These are phyloP conservation scores for Ceratocystis lukuohia DNA, from an alignment of 2,329 filamentous ascomycete genomes.

Conservation along the genomic window DNA sequence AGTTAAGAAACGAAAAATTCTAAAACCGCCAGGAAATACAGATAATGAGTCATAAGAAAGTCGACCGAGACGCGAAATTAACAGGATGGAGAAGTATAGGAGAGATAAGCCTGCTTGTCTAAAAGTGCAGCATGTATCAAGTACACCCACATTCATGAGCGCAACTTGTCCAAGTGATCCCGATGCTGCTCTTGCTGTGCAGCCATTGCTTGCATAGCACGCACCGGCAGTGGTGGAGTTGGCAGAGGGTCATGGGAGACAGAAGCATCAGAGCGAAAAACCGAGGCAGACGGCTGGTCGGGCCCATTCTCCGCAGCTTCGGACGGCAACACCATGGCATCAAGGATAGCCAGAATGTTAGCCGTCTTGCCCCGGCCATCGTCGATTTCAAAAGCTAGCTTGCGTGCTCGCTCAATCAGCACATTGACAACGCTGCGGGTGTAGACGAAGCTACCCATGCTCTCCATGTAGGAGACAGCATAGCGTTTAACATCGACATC, in stretches of 20 bases:
- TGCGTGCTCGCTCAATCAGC: slow-evolving; percentile 49
- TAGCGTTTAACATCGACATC: slow-evolving; percentile 85
- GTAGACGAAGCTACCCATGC: slow-evolving; percentile 80
- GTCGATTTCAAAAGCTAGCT: slow-evolving; percentile 52
- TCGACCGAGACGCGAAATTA: neutral
- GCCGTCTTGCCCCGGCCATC: slow-evolving; percentile 41
- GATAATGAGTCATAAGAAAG: neutral
- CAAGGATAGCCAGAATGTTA: slow-evolving; percentile 52
- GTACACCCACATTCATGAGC: neutral
- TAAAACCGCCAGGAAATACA: neutral
- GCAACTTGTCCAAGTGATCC: slow-evolving; percentile 6
- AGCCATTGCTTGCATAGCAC: slow-evolving; percentile 9
- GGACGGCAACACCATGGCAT: slow-evolving; percentile 40
- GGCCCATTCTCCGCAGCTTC: neutral
- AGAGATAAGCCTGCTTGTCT: neutral
- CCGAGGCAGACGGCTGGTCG: neutral
- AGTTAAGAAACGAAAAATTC: neutral
- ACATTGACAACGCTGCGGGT: slow-evolving; percentile 54
- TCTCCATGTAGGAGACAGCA: slow-evolving; percentile 81
- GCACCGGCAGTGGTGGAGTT: slow-evolving; percentile 6
- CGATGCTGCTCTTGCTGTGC: slow-evolving; percentile 14
- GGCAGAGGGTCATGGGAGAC: neutral
- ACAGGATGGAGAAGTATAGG: neutral
- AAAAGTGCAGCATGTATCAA: neutral
- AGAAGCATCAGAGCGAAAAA: neutral